Evolutionary conservation across 2,329 filamentous ascomycete species (phyloP).

Genomic region (Cladophialophora chaetospira): DNA sequence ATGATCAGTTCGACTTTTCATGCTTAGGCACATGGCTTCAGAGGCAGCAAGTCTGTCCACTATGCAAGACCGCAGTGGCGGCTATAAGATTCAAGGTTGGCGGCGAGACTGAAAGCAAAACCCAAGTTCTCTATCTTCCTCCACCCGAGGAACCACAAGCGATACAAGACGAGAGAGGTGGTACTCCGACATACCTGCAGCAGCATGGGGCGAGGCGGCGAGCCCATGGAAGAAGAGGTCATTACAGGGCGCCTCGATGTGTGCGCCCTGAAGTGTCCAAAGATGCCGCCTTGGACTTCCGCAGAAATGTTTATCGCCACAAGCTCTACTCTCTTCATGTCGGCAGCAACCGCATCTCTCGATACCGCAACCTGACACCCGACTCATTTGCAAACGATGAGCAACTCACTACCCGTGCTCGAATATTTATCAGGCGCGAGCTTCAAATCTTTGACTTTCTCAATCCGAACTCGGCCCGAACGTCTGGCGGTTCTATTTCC

Average conservation of each 20-base stretch:
- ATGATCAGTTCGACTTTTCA: slow-evolving; percentile 79
- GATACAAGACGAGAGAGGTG: background rate
- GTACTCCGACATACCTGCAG: background rate
- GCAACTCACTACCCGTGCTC: slow-evolving; percentile 72
- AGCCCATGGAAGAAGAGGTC: slow-evolving; percentile 11
- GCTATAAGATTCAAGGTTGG: slow-evolving; percentile 68
- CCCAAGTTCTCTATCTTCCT: slow-evolving; percentile 33
- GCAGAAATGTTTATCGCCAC: slow-evolving; percentile 72
- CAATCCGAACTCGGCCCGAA: slow-evolving; percentile 37
- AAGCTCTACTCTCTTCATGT: slow-evolving; percentile 77
- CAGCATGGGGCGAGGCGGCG: slow-evolving; percentile 20
- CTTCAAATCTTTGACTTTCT: slow-evolving; percentile 80
- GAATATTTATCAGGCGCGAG: slow-evolving; percentile 81
- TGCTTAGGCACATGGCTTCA: slow-evolving; percentile 84
- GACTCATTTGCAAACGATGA: slow-evolving; percentile 63
- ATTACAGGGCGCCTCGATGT: slow-evolving; percentile 29
- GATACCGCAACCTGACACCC: slow-evolving; percentile 73
- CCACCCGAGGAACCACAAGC: slow-evolving; percentile 35
- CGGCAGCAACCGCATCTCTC: slow-evolving; percentile 75
- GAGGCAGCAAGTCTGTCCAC: slow-evolving; percentile 70
- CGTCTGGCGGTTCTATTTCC: background rate
- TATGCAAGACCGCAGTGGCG: slow-evolving; percentile 66
- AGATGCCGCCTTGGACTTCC: slow-evolving; percentile 56
- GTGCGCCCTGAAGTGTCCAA: background rate
- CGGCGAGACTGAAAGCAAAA: slow-evolving; percentile 19